Evolutionary conservation across 768 basidiomycete species (phyloP).

Genomic region (Ramaria rubella): DNA sequence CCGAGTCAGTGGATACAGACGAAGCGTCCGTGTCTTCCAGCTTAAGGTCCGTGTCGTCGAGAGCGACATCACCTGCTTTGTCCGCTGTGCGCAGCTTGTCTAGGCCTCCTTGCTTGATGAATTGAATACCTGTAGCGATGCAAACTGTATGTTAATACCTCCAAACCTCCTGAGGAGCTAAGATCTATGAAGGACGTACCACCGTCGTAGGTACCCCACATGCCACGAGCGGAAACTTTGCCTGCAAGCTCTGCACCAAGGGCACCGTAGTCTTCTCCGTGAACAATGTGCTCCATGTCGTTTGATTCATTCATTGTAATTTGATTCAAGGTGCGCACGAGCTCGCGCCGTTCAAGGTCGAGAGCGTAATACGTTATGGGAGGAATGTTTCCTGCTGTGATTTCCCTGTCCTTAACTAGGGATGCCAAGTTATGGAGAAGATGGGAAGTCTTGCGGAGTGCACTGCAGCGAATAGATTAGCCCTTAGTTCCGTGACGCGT

Average conservation of each 20-base stretch:
- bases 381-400: slow-evolving; percentile 25
- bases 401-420: slow-evolving; percentile 30
- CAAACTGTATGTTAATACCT: neutral
- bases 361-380: slow-evolving; percentile 86
- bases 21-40: neutral
- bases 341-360: slow-evolving; percentile 83
- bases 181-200: slow-evolving; percentile 33
- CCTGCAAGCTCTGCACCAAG: slow-evolving; percentile 52
- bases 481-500: neutral
- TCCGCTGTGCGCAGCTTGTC: slow-evolving; percentile 12
- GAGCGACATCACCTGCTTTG: neutral
- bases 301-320: slow-evolving; percentile 43
- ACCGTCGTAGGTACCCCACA: slow-evolving; percentile 89
- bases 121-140: slow-evolving; percentile 41
- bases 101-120: slow-evolving; percentile 61
- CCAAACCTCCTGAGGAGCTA: no score
- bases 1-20: no score
- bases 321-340: slow-evolving; percentile 68
- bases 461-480: slow-evolving; percentile 35
- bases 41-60: neutral
- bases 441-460: slow-evolving; percentile 84
- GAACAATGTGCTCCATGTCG: neutral
- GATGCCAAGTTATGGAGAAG: slow-evolving; percentile 67
- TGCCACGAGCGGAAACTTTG: slow-evolving; percentile 74
- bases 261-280: slow-evolving; percentile 10